Evolutionary conservation across 495 filamentous ascomycete species (phyloP).

Genomic region (Poronia punctata): DNA sequence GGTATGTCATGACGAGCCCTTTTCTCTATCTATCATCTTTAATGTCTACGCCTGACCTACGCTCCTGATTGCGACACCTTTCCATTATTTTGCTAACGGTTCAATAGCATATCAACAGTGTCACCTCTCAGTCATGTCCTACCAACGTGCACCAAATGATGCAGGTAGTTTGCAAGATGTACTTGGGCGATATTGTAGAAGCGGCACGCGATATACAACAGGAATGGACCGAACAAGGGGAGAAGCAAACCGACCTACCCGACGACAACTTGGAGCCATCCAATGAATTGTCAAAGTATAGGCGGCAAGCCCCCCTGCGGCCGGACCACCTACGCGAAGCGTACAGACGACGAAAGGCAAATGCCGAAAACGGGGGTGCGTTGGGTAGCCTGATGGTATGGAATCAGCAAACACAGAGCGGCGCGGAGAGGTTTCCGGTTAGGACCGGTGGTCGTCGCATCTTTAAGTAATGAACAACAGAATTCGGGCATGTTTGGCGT

Average conservation of each 20-base stretch:
- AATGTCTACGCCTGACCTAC: too few relatives aligned
- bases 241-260: slow-evolving; percentile 40
- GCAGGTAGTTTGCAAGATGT: slow-evolving; percentile 75
- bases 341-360: slow-evolving; percentile 61
- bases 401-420: slow-evolving; percentile 51
- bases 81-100: slow-evolving; percentile 23
- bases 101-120: slow-evolving; percentile 70
- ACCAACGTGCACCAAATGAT: slow-evolving; percentile 70
- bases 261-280: slow-evolving; percentile 20
- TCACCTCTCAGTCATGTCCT: slow-evolving; percentile 80
- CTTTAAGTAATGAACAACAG: slow-evolving; percentile 46
- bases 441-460: slow-evolving; percentile 57
- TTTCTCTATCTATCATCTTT: too few relatives aligned
- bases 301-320: slow-evolving; percentile 60
- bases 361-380: slow-evolving; percentile 58
- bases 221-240: slow-evolving; percentile 61
- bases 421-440: slow-evolving; percentile 53
- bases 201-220: slow-evolving; percentile 68
- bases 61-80: too few relatives aligned
- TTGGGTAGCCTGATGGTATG: slow-evolving; percentile 67
- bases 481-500: slow-evolving; percentile 3
- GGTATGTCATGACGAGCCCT: slow-evolving; percentile 26
- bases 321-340: slow-evolving; percentile 82
- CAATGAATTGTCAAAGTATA: slow-evolving; percentile 26
- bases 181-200: slow-evolving; percentile 77